Evolutionary conservation across 2,329 filamentous ascomycete species (phyloP).

Genomic region (Catunica adiposa): DNA sequence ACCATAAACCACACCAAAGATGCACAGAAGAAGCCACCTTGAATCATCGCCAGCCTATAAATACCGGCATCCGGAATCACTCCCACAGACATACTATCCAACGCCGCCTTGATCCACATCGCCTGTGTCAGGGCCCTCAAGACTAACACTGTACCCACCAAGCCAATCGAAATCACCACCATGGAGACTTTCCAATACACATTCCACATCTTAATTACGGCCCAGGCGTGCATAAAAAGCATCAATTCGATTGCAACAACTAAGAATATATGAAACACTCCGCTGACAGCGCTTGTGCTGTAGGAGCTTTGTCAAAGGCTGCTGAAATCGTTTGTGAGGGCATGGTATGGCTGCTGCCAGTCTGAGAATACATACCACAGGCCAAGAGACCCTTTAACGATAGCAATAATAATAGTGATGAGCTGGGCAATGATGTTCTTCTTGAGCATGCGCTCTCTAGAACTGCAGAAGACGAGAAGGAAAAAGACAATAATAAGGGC

Average conservation of each 20-base stretch:
- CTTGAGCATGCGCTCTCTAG: conserved; percentile 45
- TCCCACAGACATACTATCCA: neutral
- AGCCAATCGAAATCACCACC: conserved; percentile 17
- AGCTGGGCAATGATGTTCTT: conserved; percentile 50
- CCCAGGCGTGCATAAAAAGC: conserved; percentile 36
- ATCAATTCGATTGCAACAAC: conserved; percentile 30
- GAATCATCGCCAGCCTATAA: neutral
- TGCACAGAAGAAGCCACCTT: conserved; percentile 20
- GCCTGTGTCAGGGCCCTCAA: conserved; percentile 15
- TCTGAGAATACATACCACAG: conserved; percentile 43
- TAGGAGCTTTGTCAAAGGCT: neutral
- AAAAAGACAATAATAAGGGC: conserved; percentile 48
- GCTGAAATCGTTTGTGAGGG: conserved; percentile 38
- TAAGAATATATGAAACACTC: conserved; percentile 21
- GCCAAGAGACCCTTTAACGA: conserved; percentile 41
- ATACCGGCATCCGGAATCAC: neutral
- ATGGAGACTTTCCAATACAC: conserved; percentile 20
- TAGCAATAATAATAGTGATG: conserved; percentile 41
- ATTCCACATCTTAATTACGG: conserved; percentile 34
- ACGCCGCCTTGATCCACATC: neutral
- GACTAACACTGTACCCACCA: conserved; percentile 18
- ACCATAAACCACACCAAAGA: conserved; percentile 34
- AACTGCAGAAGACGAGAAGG: conserved; percentile 50
- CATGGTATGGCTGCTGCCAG: conserved; percentile 44
- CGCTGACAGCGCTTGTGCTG: conserved; percentile 13